Evolutionary conservation across 768 basidiomycete genomes (phyloP), one percentile per base, ranked within the genome.

Genomic region (Hygrophorus russula): DNA sequence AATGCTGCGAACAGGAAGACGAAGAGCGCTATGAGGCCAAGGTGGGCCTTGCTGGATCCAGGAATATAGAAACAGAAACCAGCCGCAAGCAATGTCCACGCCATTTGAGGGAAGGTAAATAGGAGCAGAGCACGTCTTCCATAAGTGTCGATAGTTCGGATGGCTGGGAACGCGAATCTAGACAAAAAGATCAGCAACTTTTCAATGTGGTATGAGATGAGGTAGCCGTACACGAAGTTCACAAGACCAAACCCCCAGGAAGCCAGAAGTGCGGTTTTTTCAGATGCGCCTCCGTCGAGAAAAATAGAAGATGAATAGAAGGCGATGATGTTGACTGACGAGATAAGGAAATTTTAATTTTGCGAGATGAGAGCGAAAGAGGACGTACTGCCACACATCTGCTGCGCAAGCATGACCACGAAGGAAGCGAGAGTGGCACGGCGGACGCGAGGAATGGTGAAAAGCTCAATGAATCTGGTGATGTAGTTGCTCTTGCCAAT

Each of bases 271-370:
- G 86, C 74, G 14, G 75, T 60, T 31, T 67, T 69, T 9, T 69
- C 52, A 2, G 59, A 60, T 57, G 78, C 80, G 13, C 74, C 75
- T 1, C 82, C 78, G 3, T 68, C 29, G 8, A 66, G 48, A 62
- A 92, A 90, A 59, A 92, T 74, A 20, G 70, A 76, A 1, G 82
- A 82, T 1, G 82, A 86, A 58, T 90, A 91, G 66, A 86, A 91
- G 5, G 86, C 81, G 51, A 65, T 66, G 52, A 79, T 79, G 59
- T 87, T 86, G 62, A 88, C 78, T 43, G 84, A 85, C 18, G 29
- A 10, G 9, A 43, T 14, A 33, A 31, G 4, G 8, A 8, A 10
- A 31, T 15, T 9, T 5, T 20, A 14, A 15, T 12, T 3, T 3
- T 14, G 10, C 9, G 9, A 17, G 17, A 37, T 8, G 15, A 37